These are phyloP conservation scores for Talaromyces sp. DNA, from an alignment of 2,329 filamentous ascomycete species.

Conservation along the genomic window DNA sequence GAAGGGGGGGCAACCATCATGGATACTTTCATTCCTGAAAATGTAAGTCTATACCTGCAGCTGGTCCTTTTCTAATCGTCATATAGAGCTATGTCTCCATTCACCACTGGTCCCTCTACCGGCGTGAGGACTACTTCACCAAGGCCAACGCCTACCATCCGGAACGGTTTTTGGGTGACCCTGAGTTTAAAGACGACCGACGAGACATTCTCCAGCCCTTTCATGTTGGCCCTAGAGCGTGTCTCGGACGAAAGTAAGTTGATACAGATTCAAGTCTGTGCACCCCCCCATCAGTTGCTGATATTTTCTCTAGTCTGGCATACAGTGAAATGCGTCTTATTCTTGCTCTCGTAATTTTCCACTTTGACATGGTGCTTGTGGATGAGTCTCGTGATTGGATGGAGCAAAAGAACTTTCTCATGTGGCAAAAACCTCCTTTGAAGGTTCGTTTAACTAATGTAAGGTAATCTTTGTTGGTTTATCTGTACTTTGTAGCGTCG, in stretches of 20 bases:
- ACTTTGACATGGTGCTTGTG: conserved; percentile 44
- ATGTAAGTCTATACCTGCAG: neutral
- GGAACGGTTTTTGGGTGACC: neutral
- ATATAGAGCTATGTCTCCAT: neutral
- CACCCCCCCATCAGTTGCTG: neutral
- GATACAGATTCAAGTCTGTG: neutral
- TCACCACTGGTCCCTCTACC: neutral
- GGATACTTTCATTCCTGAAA: neutral
- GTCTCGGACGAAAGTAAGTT: conserved; percentile 1
- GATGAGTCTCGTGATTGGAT: conserved; percentile 37
- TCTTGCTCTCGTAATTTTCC: conserved; percentile 44
- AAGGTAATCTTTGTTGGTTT: too few relatives aligned
- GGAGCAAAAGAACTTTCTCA: conserved; percentile 32
- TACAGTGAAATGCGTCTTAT: conserved; percentile 49
- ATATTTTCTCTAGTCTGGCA: conserved; percentile 35
- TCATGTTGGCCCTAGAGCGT: neutral
- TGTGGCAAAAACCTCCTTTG: conserved; percentile 40
- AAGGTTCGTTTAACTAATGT: conserved; percentile 23
- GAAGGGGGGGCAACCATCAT: neutral
- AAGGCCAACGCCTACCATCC: neutral
- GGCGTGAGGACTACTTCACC: neutral
- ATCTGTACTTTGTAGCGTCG: too few relatives aligned
- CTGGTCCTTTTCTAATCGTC: neutral
- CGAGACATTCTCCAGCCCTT: neutral
- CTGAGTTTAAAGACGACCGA: neutral